These are phyloP conservation scores for Clitopilus passeckerianus DNA, from an alignment of 768 basidiomycete genomes.

Conservation along the genomic window DNA sequence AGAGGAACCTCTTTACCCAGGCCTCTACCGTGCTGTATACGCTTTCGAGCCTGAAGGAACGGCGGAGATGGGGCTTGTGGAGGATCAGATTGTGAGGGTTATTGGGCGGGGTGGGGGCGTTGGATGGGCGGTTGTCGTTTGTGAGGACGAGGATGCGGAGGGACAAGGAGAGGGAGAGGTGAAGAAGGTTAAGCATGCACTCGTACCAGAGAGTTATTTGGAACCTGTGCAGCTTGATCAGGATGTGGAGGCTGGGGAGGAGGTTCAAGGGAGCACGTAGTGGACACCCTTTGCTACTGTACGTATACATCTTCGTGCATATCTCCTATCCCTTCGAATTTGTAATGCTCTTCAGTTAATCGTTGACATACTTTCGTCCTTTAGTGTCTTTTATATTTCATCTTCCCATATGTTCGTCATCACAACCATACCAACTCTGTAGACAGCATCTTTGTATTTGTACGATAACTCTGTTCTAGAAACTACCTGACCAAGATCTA, in stretches of 20 bases:
- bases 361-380: too few relatives aligned
- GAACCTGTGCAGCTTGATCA: constrained; percentile 48
- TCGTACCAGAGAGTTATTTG: constrained; percentile 78
- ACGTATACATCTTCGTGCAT: too few relatives aligned
- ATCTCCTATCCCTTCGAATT: too few relatives aligned
- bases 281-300: neutral
- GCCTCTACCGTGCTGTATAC: constrained; percentile 74
- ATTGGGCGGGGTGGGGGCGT: constrained; percentile 73
- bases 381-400: too few relatives aligned
- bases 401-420: too few relatives aligned
- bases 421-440: too few relatives aligned
- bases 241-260: constrained; percentile 20
- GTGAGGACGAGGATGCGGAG: constrained; percentile 13
- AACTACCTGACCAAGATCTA: too few relatives aligned
- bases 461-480: too few relatives aligned
- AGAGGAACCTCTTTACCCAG: constrained; percentile 52
- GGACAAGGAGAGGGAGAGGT: constrained; percentile 2
- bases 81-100: constrained; percentile 72
- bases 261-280: neutral
- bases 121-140: constrained; percentile 75
- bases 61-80: constrained; percentile 77
- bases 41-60: constrained; percentile 76
- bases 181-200: constrained; percentile 41
- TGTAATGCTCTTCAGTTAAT: too few relatives aligned
- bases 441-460: too few relatives aligned